A percentile compares a stretch with the other conserved stretches of the same genome.
Evolutionary conservation across 345 rosid genomes (phyloP).

Genomic region (Crucihimalaya himalaica): DNA sequence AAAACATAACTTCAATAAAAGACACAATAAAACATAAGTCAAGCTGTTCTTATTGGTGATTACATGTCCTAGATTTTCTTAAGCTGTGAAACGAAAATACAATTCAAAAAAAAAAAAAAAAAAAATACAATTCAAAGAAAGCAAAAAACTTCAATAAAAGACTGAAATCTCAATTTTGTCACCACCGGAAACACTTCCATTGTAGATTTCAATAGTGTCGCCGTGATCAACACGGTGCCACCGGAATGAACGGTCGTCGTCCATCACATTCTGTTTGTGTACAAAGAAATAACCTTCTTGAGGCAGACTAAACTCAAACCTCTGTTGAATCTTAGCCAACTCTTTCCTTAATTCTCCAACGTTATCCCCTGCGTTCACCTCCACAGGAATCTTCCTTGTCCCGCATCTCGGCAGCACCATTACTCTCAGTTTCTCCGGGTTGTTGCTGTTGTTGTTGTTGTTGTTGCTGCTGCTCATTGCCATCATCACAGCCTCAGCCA

Average conservation of each 20-base stretch:
- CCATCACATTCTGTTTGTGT: constrained; percentile 70
- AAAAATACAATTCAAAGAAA: too few species aligned
- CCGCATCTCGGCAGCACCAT: constrained; percentile 61
- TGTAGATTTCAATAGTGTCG: constrained; percentile 69
- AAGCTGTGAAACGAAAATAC: too few species aligned
- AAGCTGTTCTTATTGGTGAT: too few species aligned
- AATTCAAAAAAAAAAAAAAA: too few species aligned
- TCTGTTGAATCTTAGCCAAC: constrained; percentile 57
- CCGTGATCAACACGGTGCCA: constrained; percentile 70
- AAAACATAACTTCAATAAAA: too few species aligned
- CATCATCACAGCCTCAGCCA: constrained; percentile 12
- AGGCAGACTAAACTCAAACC: constrained; percentile 55
- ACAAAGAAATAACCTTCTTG: constrained; percentile 74
- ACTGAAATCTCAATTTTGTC: too few species aligned
- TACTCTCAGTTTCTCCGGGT: constrained; percentile 50
- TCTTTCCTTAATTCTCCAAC: constrained; percentile 72
- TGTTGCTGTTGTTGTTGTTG: not conserved
- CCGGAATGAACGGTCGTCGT: constrained; percentile 66
- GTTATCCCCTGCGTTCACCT: constrained; percentile 53
- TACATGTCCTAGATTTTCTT: too few species aligned
- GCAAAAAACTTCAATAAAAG: too few species aligned
- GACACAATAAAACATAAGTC: too few species aligned
- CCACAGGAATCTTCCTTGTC: constrained; percentile 59
- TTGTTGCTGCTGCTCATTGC: not conserved
- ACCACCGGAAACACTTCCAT: constrained; percentile 15